phyloP scores from a whole-genome alignment of 345 rosid genomes.

The Diplotaxis tenuifolia region DNA sequence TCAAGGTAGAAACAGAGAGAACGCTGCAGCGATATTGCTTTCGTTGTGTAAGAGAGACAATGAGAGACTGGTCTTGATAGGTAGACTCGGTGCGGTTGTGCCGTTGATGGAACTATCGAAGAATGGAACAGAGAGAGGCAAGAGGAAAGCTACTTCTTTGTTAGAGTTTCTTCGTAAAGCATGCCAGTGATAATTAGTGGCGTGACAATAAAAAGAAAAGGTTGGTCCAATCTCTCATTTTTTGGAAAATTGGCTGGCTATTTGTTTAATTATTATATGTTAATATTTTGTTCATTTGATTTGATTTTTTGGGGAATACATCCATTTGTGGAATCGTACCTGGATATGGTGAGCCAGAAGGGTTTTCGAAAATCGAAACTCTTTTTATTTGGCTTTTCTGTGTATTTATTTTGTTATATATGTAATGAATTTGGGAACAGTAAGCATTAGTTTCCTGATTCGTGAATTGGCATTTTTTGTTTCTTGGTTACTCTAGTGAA shows the following conservation, averaged over 20 bases:
- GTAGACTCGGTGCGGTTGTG: slow-evolving; percentile 34
- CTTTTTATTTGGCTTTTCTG: not conserved
- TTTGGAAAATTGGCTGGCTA: not conserved
- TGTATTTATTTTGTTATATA: not conserved
- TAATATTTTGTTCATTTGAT: not conserved
- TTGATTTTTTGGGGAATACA: too few relatives aligned
- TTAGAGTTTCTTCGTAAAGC: slow-evolving; percentile 66
- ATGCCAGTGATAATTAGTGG: slow-evolving; percentile 24
- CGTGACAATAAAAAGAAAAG: slow-evolving; percentile 35
- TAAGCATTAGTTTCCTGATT: not conserved
- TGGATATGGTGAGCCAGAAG: not conserved
- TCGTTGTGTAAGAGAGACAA: slow-evolving; percentile 36
- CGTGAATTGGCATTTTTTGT: not conserved
- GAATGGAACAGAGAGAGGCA: slow-evolving; percentile 35
- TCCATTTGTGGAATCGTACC: not conserved
- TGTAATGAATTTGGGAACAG: not conserved
- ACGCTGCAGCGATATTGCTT: slow-evolving; percentile 35
- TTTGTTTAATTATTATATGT: not conserved
- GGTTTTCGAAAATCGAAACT: not conserved
- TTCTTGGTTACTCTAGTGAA: not conserved
- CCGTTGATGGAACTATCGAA: slow-evolving; percentile 36
- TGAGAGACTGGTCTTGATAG: slow-evolving; percentile 30
- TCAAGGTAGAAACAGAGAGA: slow-evolving; percentile 39
- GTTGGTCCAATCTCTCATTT: not conserved
- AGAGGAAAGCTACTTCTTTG: slow-evolving; percentile 33